Percentiles rank a stretch among this genome's conserved stretches.
Conservation (phyloP, 106 monocot genomes). For the Dioscorea alata region DNA sequence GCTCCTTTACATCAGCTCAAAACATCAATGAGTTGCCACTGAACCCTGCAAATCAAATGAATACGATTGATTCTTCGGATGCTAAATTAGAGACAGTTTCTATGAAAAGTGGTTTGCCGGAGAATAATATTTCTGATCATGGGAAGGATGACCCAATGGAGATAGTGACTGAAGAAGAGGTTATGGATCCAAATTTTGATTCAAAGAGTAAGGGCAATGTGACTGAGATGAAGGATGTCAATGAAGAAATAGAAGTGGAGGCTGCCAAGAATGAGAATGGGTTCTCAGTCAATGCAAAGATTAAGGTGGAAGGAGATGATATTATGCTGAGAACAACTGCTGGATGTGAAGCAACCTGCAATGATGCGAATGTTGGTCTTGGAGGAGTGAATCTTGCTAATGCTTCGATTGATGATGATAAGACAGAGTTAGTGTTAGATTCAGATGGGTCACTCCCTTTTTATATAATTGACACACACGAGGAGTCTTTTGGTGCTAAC, state of each 20-base stretch:
- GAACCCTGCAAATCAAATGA: neutral
- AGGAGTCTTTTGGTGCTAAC: constrained; percentile 79
- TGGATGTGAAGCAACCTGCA: constrained; percentile 47
- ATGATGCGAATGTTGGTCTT: constrained; percentile 9
- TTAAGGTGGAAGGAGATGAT: constrained; percentile 32
- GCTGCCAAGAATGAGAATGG: constrained; percentile 20
- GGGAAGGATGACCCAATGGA: constrained; percentile 5
- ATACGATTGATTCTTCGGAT: neutral
- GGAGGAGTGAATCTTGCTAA: neutral
- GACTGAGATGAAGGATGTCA: constrained; percentile 14
- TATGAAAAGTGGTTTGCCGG: constrained; percentile 7
- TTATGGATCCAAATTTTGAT: constrained; percentile 6
- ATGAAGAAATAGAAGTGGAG: constrained; percentile 18
- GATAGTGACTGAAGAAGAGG: constrained; percentile 12
- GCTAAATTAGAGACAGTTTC: constrained; percentile 9
- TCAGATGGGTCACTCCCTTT: constrained; percentile 70
- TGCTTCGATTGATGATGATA: constrained; percentile 33
- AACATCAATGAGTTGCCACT: constrained; percentile 18
- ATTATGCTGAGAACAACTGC: constrained; percentile 41
- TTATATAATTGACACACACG: constrained; percentile 84
- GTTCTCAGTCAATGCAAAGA: constrained; percentile 52
- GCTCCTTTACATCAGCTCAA: neutral
- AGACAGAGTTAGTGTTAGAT: constrained; percentile 50
- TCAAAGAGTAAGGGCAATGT: neutral
- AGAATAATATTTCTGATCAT: neutral